Base-by-base conservation (phyloP, 208 protist genomes). In the Trypanosoma lewisi region DNA sequence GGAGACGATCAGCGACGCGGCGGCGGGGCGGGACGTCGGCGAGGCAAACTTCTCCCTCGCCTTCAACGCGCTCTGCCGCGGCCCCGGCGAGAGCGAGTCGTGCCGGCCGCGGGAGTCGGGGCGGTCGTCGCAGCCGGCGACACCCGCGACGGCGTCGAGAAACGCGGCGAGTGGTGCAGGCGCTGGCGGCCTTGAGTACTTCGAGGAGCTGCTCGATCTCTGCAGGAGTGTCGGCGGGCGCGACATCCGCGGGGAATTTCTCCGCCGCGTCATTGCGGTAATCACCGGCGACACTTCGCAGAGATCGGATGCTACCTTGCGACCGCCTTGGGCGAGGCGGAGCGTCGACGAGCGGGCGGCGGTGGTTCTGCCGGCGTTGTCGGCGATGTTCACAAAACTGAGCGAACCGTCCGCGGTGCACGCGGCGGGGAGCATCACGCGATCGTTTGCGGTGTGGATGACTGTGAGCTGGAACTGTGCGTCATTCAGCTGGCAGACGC, bases 401-500 rank as follows among this genome's bases (percentile, higher is more conserved):
- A 47, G 73, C 19, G 52, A 70, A 44, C 47, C 41, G 23, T 50
- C 61, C 4, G 39, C 56, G 11, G n/a, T 74, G 25, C 30, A 61
- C 11, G 74, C 75, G 48, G 58, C 77, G 14, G 77, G 82, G 41
- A 92, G 78, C 55, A 70, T 77, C 31, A 92, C 82, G 31, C 61
- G 48, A n/a, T 78, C 82, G 21, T 92, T 89, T 60, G 39, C 63
- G 57, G 72, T 87, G 25, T 88, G 82, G 77, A 70, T 89, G 12
- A 70, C 62, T 30, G 75, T 83, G 17, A 77, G 82, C 34, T 92
- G 85, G 83, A 54, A 67, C 30, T 83, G 80, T 55, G 82, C 85
- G 0, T 87, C 85, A 0, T 87, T 89, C 60, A 53, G 45, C 7
- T 84, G 78, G 21, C 82, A 92, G 60, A 62, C 77, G 0, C 63